These are phyloP conservation scores for Gymnopus androsaceus DNA, from an alignment of 1,284 basidiomycete genomes.

Conservation along the genomic window DNA sequence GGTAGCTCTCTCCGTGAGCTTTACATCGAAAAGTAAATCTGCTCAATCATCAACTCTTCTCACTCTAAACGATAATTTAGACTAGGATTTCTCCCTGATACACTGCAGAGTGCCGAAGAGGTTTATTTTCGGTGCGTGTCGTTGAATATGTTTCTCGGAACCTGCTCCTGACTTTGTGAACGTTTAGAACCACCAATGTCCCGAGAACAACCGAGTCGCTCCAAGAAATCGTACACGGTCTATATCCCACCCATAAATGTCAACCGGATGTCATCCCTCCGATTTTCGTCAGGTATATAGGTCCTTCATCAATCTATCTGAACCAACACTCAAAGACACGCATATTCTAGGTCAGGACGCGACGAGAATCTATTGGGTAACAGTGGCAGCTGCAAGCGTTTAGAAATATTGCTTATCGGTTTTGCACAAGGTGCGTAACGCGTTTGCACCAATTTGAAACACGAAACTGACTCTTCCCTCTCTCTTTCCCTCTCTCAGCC, in stretches of 20 bases:
- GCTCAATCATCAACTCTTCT: neutral
- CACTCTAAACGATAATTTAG: constrained; percentile 33
- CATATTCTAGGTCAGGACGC: constrained; percentile 52
- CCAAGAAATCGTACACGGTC: constrained; percentile 71
- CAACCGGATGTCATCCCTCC: constrained; percentile 46
- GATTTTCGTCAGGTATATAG: constrained; percentile 61
- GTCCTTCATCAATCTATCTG: constrained; percentile 11
- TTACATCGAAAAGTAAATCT: constrained; percentile 71
- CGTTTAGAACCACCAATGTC: constrained; percentile 69
- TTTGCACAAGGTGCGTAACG: constrained; percentile 59
- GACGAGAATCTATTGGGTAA: constrained; percentile 80
- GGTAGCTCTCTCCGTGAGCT: constrained; percentile 63
- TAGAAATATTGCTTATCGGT: constrained; percentile 61
- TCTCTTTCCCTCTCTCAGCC: constrained; percentile 37
- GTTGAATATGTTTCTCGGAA: neutral
- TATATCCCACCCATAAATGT: constrained; percentile 63
- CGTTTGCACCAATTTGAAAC: neutral
- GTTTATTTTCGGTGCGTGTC: constrained; percentile 62
- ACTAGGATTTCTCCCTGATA: constrained; percentile 64
- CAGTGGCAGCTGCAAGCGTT: constrained; percentile 63
- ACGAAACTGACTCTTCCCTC: neutral
- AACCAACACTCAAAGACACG: neutral
- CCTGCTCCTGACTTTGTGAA: neutral
- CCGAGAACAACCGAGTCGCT: constrained; percentile 77
- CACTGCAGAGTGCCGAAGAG: constrained; percentile 44